These are phyloP conservation scores for Apiospora aurea DNA, from an alignment of 2,329 filamentous ascomycete species.

Conservation along the genomic window DNA sequence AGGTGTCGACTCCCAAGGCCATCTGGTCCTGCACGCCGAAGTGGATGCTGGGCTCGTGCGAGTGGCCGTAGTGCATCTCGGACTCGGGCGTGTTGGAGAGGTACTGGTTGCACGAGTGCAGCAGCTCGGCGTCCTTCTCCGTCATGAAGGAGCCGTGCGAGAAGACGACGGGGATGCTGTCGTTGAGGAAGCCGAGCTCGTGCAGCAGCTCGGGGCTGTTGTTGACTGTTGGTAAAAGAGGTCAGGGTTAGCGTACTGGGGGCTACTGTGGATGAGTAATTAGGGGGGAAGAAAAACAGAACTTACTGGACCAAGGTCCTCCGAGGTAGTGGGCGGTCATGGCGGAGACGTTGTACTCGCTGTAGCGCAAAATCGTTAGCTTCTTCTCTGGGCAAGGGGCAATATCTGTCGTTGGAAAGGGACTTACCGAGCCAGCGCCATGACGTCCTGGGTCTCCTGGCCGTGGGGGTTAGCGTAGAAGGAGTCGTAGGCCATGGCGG, in stretches of 20 bases:
- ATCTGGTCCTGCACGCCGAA: constrained; percentile 57
- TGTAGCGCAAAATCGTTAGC: neutral
- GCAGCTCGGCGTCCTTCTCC: constrained; percentile 46
- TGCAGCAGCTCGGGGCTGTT: constrained; percentile 50
- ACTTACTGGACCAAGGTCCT: constrained; percentile 48
- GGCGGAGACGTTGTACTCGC: constrained; percentile 49
- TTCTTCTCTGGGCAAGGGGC: neutral
- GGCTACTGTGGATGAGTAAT: neutral
- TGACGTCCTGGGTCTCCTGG: constrained; percentile 41
- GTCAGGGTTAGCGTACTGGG: constrained; percentile 26
- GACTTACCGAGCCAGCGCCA: constrained; percentile 44
- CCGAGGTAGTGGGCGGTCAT: constrained; percentile 54
- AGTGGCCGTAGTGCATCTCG: constrained; percentile 65
- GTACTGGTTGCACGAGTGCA: constrained; percentile 58
- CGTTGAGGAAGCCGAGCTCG: constrained; percentile 49
- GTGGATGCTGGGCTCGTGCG: constrained; percentile 46
- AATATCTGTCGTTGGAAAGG: too few species aligned
- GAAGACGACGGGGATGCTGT: constrained; percentile 56
- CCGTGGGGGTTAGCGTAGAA: constrained; percentile 40
- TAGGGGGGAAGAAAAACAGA: too few species aligned
- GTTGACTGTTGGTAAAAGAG: constrained; percentile 24
- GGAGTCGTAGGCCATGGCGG: constrained; percentile 52
- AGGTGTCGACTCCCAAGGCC: constrained; percentile 61
- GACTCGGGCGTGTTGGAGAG: constrained; percentile 65
- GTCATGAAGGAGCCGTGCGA: constrained; percentile 58